phyloP scores from a whole-genome alignment of 495 filamentous ascomycete species.

The Annulohypoxylon bovei region DNA sequence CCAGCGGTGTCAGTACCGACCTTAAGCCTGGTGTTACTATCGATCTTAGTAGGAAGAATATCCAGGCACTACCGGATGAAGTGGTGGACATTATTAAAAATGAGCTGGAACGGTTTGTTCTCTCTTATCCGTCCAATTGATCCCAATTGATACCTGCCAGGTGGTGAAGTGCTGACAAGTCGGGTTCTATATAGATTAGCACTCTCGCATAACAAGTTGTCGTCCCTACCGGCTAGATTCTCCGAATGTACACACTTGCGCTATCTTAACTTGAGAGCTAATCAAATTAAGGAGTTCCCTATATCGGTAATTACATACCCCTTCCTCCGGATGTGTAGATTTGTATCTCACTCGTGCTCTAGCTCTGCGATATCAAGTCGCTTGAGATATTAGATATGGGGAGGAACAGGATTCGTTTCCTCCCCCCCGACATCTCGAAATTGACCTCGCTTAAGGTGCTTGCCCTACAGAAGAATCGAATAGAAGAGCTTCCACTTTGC shows the following conservation, averaged over 20 bases:
- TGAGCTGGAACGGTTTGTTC: constrained; percentile 82
- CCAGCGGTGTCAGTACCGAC: constrained; percentile 72
- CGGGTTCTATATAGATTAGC: constrained; percentile 69
- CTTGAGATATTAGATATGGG: constrained; percentile 94
- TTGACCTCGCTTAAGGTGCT: constrained; percentile 80
- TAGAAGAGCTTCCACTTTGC: constrained; percentile 81
- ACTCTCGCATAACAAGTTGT: constrained; percentile 86
- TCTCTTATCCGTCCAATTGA: not conserved
- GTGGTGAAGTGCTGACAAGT: constrained; percentile 26
- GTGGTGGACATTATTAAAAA: constrained; percentile 93
- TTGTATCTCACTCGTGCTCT: constrained; percentile 35
- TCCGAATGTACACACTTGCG: constrained; percentile 87
- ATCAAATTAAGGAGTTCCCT: constrained; percentile 88
- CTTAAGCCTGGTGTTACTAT: constrained; percentile 85
- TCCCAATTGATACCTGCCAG: too few relatives aligned
- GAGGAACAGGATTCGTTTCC: constrained; percentile 77
- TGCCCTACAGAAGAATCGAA: constrained; percentile 83
- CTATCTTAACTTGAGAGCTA: constrained; percentile 94
- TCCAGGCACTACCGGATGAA: constrained; percentile 82
- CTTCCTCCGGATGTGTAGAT: constrained; percentile 6
- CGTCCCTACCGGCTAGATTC: constrained; percentile 80
- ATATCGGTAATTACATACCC: constrained; percentile 69
- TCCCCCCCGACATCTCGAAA: constrained; percentile 82
- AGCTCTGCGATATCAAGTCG: constrained; percentile 80
- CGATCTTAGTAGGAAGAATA: constrained; percentile 84